Evolutionary conservation across 768 basidiomycete species (phyloP), one percentile per base, ranked within the genome.

Genomic region (Mycena albidolilacea): DNA sequence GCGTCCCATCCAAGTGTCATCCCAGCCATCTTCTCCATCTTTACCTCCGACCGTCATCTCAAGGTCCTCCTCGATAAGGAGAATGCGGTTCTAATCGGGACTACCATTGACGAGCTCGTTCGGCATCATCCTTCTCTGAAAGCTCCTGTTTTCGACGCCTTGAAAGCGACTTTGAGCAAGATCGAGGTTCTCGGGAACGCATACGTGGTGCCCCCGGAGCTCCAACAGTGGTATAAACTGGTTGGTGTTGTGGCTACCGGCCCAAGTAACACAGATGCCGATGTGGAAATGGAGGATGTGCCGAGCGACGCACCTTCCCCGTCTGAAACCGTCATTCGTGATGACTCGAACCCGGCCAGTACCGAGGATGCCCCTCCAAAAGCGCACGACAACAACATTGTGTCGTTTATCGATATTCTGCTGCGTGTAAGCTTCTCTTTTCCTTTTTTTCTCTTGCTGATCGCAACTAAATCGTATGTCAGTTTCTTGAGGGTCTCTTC

Each of bases 401-500:
- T 96, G 10, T 90, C 91, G 55, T 95, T 89, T 81, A 91, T 96
- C 60, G 95, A 96, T 79, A 87, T 93, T 52, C 84, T 95, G 66
- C 91, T 93, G 68, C 88, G 94, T 78, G 95, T 95, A 81, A 82
- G 90, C 79, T 30, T 38, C 44, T 43, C n/a, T 55, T 61, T 52
- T 15, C 4, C 37, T 46, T 43, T 19, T 54, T 59, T 52, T 15
- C 5, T 15, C 1, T 68, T 43, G 35, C 23, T 72, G 9, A 52
- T 54, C 21, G 52, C 64, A 30, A 54, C 23, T 69, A 73, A 63
- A 68, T 55, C 63, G 57, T 57, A 43, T n/a, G 48, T 63, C 39
- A 97, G 95, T 97, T 98, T 82, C 87, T 97, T 66, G 96, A 97
- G 81, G 97, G 98, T 7, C 87, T 99, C 52, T 97, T 99, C 85